Base-by-base conservation (phyloP, 2,329 filamentous ascomycete genomes). In the Aspergillus sp. region DNA sequence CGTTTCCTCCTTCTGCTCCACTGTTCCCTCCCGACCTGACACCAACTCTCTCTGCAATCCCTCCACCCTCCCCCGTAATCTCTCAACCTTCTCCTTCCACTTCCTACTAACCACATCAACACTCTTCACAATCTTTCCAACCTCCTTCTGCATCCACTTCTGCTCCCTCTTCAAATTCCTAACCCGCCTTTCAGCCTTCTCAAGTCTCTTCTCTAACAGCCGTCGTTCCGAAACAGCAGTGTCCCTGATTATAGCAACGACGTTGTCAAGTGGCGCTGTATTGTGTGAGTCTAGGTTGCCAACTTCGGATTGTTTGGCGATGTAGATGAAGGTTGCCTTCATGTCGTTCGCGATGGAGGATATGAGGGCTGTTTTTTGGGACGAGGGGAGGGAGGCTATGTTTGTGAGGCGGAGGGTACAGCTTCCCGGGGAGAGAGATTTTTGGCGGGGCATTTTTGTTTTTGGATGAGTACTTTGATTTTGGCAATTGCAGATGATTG, bases 341-440 rank as follows among this genome's bases (percentile, higher is more conserved):
- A 69, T 64, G 42, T 70, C 63, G 30, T 57, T 48, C 15, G 64
- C 60, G 43, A 69, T 53, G 9, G 60, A 55, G 9, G 44, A 15
- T 32, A 68, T 52, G 9, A 62, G 50, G 6, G 50, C 37, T 5
- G 50, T 47, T 49, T 66, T 67, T 7, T 49, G 41, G 3, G 12
- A 3, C 1, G 55, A 41, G 20, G 55, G 48, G 44, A 60, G 51
- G 7, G 20, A 41, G 23, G 57, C 52, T 2, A 65, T 32, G 7
- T 54, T 48, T 9, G 52, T 52, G 13, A 69, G 55, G 44, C 57
- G 58, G 19, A 61, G 49, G 12, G 54, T 52, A 7, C 55, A 57
- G 33, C 50, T 52, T n/a, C 54, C 46, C 27, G 47, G 49, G 15
- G 43, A 48, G 15, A 2, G 32, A 3, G 12, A 20, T 3, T 20